Evolutionary conservation across 495 filamentous ascomycete genomes (phyloP).

Genomic region (Penicillium psychrofluorescens): DNA sequence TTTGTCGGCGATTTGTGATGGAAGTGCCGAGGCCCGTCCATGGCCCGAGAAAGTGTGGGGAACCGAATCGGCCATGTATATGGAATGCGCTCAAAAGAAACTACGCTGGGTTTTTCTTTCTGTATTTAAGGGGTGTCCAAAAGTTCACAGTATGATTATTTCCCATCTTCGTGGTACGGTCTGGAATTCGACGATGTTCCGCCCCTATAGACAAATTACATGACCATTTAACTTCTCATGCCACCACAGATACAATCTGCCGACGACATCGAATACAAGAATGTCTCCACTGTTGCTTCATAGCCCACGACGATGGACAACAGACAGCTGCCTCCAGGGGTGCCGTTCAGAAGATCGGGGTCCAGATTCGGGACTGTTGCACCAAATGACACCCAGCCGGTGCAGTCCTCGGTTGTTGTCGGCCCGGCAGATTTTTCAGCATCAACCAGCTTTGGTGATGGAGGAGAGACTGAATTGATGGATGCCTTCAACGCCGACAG

Average conservation of each 20-base stretch:
- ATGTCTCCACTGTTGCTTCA: constrained; percentile 25
- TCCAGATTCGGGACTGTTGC: constrained; percentile 2
- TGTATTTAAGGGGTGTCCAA: too few relatives aligned
- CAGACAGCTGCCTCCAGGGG: constrained; percentile 17
- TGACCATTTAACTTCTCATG: too few relatives aligned
- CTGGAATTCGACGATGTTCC: too few relatives aligned
- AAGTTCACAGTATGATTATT: too few relatives aligned
- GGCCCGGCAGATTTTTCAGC: constrained; percentile 2
- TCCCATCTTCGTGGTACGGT: too few relatives aligned
- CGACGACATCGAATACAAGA: constrained; percentile 22
- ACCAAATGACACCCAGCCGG: constrained; percentile 4
- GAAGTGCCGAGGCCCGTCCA: constrained; percentile 21
- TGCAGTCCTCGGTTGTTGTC: constrained; percentile 1
- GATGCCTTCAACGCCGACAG: constrained; percentile 17
- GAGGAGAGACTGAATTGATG: constrained; percentile 7
- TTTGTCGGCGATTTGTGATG: constrained; percentile 1
- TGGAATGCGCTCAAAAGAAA: too few relatives aligned
- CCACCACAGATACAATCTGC: constrained; percentile 25
- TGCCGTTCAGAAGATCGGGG: background rate
- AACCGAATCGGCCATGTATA: too few relatives aligned
- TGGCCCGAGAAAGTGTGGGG: constrained; percentile 22
- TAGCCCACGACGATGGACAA: constrained; percentile 27
- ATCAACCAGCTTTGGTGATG: constrained; percentile 7
- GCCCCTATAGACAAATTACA: too few relatives aligned
- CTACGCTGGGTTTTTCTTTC: too few relatives aligned